Evolutionary conservation across 2,329 filamentous ascomycete genomes (phyloP), one percentile per base, ranked within the genome.

Genomic region (Hypoxylon sp.): DNA sequence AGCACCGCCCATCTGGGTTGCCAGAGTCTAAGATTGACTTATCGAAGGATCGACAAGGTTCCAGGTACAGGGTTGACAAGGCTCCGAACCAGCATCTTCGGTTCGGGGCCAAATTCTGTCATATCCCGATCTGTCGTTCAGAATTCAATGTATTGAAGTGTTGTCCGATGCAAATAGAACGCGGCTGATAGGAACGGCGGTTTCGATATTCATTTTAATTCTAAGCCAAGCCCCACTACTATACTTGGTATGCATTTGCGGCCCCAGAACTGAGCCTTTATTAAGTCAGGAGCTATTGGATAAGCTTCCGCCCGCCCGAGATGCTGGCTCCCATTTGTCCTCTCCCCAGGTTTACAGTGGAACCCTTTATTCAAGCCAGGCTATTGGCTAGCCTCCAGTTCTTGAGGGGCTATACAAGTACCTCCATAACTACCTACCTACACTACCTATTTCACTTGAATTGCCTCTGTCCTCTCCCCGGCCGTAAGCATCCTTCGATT

Each of bases 261-360:
- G 32, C 45, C 23, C 29, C 27, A 30, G 43, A 54, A 53, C 41
- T 39, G 16, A 8, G 8, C 50, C 39, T 19, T 47, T 48, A 58
- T 41, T 58, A 58, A 50, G 45, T 58, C 54, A 41, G 21, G 41
- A 32, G 54, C 45, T 19, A 58, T 46, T 56, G 48, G 30, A 57
- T n/a, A 65, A 64, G 65, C 65, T 69, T 70, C 68, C 68, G 66
- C 58, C 63, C 58, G 68, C 65, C 68, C 68, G 68, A 70, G 23
- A 25, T 53, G n/a, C 34, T 59, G 43, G 43, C 50, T 69, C 63
- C 66, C 63, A 69, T 69, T 69, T 50, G 66, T 67, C 66, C 63
- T 61, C 52, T 54, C 59, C 63, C 66, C 60, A 69, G 63, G 27
- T 69, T 67, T 61, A 61, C 4, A 51, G 66, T 54, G 66, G 63